Base-by-base conservation (phyloP, 768 basidiomycete genomes). In the Podaxis sp. region DNA sequence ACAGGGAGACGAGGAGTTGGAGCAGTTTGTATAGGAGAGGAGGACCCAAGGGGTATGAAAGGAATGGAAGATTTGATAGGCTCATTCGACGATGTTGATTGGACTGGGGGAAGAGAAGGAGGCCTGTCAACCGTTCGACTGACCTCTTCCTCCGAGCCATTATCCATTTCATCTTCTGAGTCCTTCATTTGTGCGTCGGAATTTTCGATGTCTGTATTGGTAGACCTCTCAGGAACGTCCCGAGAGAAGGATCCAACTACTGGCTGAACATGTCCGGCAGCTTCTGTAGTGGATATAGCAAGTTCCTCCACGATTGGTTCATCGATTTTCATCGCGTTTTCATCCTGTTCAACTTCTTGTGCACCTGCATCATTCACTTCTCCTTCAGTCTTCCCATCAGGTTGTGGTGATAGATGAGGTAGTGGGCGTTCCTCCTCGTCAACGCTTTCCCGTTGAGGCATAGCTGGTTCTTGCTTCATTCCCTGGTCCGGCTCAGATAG, bases 1-100 rank as follows among this genome's bases (percentile, higher is more conserved):
- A 78, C 71, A n/a, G 74, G 68, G 33, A 61, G 68, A 0, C 61
- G 61, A n/a, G 61, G 55, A 1, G 22, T 57, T 26, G 19, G 61
- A 4, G 61, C 13, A 2, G 22, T 24, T 57, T 55, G 61, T 49
- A 63, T 57, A 8, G 61, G 61, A 39, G 61, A 63, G 17, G 61
- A 63, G 5, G 61, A 44, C 8, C 61, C 61, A 22, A 49, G 61
- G 48, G 44, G 44, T 11, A 57, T 53, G 46, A 63, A 63, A 9
- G 61, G 61, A 38, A 63, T 63, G 44, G 61, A 63, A 51, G 61
- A 63, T 51, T 63, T 63, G 22, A 63, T 57, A 19, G 61, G 61
- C 26, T 51, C 54, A 22, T 56, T 51, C 2, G 46, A 52, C 46
- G 46, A 4, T 36, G 8, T 24, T 57, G 54, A 56, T 36, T 57